These are phyloP conservation scores for Neurospora sp. DNA, from an alignment of 495 filamentous ascomycete species.

Conservation along the genomic window DNA sequence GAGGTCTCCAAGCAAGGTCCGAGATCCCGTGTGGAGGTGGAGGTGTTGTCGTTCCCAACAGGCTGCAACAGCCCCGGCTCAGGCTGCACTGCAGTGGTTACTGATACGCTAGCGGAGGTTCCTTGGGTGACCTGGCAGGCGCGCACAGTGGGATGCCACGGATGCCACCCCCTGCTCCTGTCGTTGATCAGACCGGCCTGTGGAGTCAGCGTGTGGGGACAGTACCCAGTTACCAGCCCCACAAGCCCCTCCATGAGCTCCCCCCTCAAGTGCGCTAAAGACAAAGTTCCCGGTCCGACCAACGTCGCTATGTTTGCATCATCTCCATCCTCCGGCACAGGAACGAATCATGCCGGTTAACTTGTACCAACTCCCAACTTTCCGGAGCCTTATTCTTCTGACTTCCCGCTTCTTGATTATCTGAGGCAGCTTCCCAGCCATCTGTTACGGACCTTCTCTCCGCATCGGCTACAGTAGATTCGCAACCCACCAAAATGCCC, in stretches of 20 bases:
- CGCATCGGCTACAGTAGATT: neutral
- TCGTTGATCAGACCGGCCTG: neutral
- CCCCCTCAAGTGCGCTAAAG: neutral
- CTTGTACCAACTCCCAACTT: neutral
- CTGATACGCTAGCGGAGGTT: neutral
- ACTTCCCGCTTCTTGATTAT: neutral
- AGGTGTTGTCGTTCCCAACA: neutral
- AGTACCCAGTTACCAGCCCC: neutral
- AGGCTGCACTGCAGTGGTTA: neutral
- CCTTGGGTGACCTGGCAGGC: neutral
- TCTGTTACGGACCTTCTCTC: neutral
- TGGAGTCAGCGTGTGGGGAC: neutral
- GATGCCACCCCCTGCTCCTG: neutral
- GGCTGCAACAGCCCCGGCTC: neutral
- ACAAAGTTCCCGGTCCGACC: neutral
- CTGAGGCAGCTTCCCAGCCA: neutral
- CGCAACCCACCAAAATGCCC: constrained; percentile 21
- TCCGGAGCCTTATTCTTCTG: neutral
- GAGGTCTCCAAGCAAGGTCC: constrained; percentile 57
- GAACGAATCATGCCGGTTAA: neutral
- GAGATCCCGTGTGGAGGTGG: neutral
- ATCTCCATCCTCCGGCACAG: neutral
- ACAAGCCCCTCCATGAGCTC: neutral
- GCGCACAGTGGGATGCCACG: neutral
- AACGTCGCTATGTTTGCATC: neutral